These are phyloP conservation scores for Xylariaceae sp. DNA, from an alignment of 2,329 filamentous ascomycete species.

Conservation along the genomic window DNA sequence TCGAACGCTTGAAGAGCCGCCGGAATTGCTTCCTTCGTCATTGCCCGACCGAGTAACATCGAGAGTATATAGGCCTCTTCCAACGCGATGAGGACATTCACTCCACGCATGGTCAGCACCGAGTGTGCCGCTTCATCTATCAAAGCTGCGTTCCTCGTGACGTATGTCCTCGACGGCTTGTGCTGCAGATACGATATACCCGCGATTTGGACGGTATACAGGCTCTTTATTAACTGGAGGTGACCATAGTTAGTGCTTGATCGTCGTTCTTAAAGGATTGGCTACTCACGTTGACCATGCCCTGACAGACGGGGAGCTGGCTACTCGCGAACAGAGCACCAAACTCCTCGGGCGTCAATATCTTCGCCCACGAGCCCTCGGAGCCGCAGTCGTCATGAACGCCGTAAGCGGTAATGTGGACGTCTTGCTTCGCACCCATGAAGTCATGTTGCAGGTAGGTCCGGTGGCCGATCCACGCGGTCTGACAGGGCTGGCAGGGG, in stretches of 20 bases:
- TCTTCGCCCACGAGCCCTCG: conserved; percentile 25
- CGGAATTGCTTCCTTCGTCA: conserved; percentile 21
- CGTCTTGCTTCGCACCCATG: conserved; percentile 26
- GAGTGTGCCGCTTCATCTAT: conserved; percentile 28
- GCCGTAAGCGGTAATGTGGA: conserved; percentile 26
- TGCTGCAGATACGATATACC: conserved; percentile 28
- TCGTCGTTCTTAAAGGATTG: neutral
- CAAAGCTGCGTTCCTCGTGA: conserved; percentile 22
- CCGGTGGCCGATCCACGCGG: conserved; percentile 30
- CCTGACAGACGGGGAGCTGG: conserved; percentile 23
- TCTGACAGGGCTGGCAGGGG: conserved; percentile 22
- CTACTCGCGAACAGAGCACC: conserved; percentile 25
- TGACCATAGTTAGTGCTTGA: neutral
- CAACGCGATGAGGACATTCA: conserved; percentile 19
- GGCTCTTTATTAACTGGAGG: conserved; percentile 27
- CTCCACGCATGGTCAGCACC: conserved; percentile 22
- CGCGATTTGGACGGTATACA: conserved; percentile 31
- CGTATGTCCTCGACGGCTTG: conserved; percentile 22
- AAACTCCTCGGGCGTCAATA: conserved; percentile 32
- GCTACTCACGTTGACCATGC: conserved; percentile 28
- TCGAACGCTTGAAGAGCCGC: conserved; percentile 30
- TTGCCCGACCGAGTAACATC: conserved; percentile 24
- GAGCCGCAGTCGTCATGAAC: conserved; percentile 8
- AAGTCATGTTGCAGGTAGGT: conserved; percentile 25
- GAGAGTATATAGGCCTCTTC: conserved; percentile 29